Conservation (phyloP, 148 eudicot genomes). For the Cornus kousa region DNA sequence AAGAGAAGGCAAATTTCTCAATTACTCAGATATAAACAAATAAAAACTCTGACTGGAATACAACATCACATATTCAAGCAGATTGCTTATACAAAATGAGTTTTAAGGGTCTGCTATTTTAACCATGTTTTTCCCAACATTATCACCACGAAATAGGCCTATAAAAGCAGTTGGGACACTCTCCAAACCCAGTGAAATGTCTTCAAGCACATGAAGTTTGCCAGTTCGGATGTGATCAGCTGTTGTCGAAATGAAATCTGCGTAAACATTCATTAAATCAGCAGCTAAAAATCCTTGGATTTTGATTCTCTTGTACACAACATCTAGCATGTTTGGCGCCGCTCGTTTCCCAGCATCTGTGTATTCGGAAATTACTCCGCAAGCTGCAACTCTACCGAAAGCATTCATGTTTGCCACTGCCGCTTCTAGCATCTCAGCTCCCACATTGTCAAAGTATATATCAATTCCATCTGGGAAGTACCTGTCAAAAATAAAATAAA, state of each 20-base stretch:
- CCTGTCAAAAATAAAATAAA: slow-evolving; percentile 15
- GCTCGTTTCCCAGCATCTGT: slow-evolving; percentile 25
- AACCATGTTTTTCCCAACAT: slow-evolving; percentile 51
- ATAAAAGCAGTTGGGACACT: slow-evolving; percentile 41
- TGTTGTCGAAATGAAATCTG: slow-evolving; percentile 37
- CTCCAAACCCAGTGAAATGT: slow-evolving; percentile 43
- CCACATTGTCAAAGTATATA: slow-evolving; percentile 54
- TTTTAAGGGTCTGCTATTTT: slow-evolving; percentile 30
- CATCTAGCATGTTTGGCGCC: slow-evolving; percentile 39
- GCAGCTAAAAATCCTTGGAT: slow-evolving; percentile 42
- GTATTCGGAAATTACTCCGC: slow-evolving; percentile 60
- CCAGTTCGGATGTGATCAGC: slow-evolving; percentile 29
- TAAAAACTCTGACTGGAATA: too few species aligned
- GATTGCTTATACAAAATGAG: too few species aligned
- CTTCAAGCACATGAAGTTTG: slow-evolving; percentile 35
- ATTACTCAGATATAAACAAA: too few species aligned
- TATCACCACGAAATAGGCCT: slow-evolving; percentile 41
- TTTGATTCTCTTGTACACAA: slow-evolving; percentile 47
- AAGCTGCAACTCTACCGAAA: slow-evolving; percentile 47
- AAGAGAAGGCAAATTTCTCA: too few species aligned
- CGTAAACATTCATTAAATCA: slow-evolving; percentile 20
- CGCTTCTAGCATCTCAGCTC: slow-evolving; percentile 59
- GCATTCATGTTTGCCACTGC: slow-evolving; percentile 58
- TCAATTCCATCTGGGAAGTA: slow-evolving; percentile 65
- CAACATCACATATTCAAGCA: too few species aligned